These are phyloP conservation scores for Penicillium maclennaniae DNA, from an alignment of 495 filamentous ascomycete species.

Conservation along the genomic window DNA sequence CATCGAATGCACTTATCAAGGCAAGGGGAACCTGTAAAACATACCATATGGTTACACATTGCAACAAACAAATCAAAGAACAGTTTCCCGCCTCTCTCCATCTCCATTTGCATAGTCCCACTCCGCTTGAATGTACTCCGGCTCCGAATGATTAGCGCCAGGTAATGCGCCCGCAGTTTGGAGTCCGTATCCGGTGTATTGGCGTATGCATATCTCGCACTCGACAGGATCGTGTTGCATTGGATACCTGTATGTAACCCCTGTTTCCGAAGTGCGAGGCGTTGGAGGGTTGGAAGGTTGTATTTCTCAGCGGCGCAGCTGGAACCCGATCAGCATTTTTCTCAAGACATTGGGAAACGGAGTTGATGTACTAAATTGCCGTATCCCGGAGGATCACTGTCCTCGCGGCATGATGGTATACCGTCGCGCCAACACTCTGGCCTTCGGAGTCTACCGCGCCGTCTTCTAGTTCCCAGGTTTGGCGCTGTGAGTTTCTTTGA, in stretches of 20 bases:
- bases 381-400: conserved; percentile 80
- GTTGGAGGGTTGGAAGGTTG: conserved; percentile 75
- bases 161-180: conserved; percentile 83
- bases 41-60: conserved; percentile 81
- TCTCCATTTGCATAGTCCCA: conserved; percentile 95
- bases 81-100: conserved; percentile 79
- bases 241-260: conserved; percentile 78
- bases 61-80: conserved; percentile 95
- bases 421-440: conserved; percentile 54
- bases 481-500: conserved; percentile 61
- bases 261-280: conserved; percentile 79
- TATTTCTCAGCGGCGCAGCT: conserved; percentile 79
- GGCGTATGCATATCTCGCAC: conserved; percentile 81
- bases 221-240: conserved; percentile 76
- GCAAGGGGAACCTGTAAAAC: conserved; percentile 15
- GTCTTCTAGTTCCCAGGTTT: conserved; percentile 70
- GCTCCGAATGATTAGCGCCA: conserved; percentile 84
- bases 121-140: conserved; percentile 84
- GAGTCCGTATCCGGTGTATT: conserved; percentile 87
- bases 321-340: neutral
- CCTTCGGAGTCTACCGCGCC: conserved; percentile 29
- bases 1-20: neutral
- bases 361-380: conserved; percentile 61
- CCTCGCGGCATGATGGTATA: conserved; percentile 62
- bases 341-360: neutral